These are phyloP conservation scores for Dianthus caryophyllus DNA, from an alignment of 148 eudicot species.

Conservation along the genomic window DNA sequence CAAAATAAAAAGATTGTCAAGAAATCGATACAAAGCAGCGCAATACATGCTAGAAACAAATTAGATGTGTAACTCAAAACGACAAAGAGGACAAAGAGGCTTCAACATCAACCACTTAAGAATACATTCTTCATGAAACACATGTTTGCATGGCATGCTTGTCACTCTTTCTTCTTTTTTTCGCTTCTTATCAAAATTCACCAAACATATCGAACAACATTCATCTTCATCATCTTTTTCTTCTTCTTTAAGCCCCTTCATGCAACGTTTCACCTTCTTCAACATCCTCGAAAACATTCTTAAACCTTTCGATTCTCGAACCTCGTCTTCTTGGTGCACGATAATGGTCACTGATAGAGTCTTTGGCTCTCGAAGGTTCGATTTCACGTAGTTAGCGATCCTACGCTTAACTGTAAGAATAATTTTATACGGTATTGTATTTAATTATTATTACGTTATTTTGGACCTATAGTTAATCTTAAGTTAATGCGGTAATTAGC, in stretches of 20 bases:
- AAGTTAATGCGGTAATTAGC: too few species aligned
- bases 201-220: slow-evolving; percentile 9
- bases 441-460: too few species aligned
- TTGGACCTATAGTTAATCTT: too few species aligned
- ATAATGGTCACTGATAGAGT: background rate
- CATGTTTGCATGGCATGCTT: slow-evolving; percentile 6
- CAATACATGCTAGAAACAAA: too few species aligned
- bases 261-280: background rate
- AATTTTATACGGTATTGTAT: too few species aligned
- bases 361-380: slow-evolving; percentile 1
- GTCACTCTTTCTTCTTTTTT: background rate
- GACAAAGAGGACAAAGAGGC: background rate
- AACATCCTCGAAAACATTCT: background rate
- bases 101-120: background rate
- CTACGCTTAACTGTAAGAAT: background rate
- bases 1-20: too few species aligned
- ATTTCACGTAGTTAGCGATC: background rate
- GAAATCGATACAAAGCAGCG: too few species aligned
- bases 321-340: background rate
- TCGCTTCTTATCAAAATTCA: background rate
- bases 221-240: background rate
- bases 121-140: slow-evolving; percentile 2
- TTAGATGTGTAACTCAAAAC: background rate
- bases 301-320: too few species aligned
- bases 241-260: background rate